Evolutionary conservation across 768 basidiomycete genomes (phyloP).

Genomic region (Fomitopsis serialis): DNA sequence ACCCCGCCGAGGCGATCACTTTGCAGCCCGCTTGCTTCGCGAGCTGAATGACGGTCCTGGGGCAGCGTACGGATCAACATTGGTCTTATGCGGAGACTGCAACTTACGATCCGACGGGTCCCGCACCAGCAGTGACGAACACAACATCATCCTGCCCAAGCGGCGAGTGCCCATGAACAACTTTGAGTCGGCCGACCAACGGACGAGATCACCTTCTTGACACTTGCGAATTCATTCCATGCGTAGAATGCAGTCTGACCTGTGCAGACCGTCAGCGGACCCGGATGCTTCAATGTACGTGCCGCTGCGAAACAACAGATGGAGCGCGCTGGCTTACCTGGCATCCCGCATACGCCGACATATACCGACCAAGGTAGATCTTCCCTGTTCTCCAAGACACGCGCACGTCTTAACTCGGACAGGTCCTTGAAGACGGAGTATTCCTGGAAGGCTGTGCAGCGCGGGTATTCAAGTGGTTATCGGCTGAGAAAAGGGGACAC

Average conservation of each 20-base stretch:
- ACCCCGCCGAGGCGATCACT: slow-evolving; percentile 68
- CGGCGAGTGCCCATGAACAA: neutral
- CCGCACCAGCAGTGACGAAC: slow-evolving; percentile 43
- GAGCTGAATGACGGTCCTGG: slow-evolving; percentile 31
- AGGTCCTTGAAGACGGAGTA: slow-evolving; percentile 29
- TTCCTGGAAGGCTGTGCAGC: slow-evolving; percentile 31
- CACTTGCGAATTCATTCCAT: slow-evolving; percentile 37
- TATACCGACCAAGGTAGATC: slow-evolving; percentile 44
- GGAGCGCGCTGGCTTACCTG: slow-evolving; percentile 13
- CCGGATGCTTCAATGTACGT: no score
- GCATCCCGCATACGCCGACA: slow-evolving; percentile 46
- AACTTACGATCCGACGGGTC: slow-evolving; percentile 11
- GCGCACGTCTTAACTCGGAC: neutral
- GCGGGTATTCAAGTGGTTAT: slow-evolving; percentile 21
- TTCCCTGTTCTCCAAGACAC: slow-evolving; percentile 34
- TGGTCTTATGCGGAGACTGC: neutral
- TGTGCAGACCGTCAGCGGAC: no score
- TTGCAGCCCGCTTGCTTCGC: slow-evolving; percentile 41
- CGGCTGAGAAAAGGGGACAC: slow-evolving; percentile 29
- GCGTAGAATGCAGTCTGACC: slow-evolving; percentile 25
- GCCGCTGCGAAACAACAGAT: neutral
- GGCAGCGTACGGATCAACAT: neutral
- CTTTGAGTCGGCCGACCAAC: neutral
- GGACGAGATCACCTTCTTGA: slow-evolving; percentile 32
- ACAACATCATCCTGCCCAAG: slow-evolving; percentile 42